Evolutionary conservation across 176 grass and related monocot species (phyloP).

Genomic region (Poa pratensis): DNA sequence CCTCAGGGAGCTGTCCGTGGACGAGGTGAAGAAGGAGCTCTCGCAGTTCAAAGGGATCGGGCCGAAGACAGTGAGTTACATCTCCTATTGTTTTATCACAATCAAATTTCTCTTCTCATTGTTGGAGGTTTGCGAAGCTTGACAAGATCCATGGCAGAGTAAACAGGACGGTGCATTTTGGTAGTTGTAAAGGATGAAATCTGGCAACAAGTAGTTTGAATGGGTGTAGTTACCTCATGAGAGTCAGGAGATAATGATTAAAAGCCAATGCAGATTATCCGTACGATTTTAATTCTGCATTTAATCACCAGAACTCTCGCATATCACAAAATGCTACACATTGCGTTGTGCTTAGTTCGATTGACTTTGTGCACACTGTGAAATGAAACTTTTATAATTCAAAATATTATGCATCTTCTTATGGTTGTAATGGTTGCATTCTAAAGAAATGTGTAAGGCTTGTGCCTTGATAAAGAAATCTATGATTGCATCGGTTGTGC

Average conservation of each 20-base stretch:
- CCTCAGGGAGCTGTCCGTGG: conserved; percentile 55
- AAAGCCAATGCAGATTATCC: not conserved
- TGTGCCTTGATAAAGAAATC: not conserved
- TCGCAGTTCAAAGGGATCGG: conserved; percentile 88
- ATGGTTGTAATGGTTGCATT: not conserved
- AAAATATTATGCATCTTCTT: not conserved
- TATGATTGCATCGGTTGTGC: conserved; percentile 31
- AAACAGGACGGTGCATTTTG: not conserved
- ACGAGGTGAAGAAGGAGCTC: conserved; percentile 81
- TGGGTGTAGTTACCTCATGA: not conserved
- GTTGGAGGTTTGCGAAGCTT: not conserved
- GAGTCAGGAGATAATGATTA: not conserved
- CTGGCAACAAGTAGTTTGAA: conserved; percentile 19
- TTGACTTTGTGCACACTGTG: not conserved
- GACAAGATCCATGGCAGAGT: not conserved
- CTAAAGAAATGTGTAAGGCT: not conserved
- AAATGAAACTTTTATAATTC: not conserved
- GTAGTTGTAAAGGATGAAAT: conserved; percentile 13
- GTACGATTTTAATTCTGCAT: not conserved
- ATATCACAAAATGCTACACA: not conserved
- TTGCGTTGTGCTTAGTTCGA: not conserved
- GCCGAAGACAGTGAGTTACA: conserved; percentile 74
- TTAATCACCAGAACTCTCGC: conserved; percentile 3
- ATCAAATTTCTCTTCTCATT: not conserved
- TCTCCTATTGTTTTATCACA: not conserved